Conservation (phyloP, 2,329 filamentous ascomycete genomes). For the Pseudomassariella vexata region DNA sequence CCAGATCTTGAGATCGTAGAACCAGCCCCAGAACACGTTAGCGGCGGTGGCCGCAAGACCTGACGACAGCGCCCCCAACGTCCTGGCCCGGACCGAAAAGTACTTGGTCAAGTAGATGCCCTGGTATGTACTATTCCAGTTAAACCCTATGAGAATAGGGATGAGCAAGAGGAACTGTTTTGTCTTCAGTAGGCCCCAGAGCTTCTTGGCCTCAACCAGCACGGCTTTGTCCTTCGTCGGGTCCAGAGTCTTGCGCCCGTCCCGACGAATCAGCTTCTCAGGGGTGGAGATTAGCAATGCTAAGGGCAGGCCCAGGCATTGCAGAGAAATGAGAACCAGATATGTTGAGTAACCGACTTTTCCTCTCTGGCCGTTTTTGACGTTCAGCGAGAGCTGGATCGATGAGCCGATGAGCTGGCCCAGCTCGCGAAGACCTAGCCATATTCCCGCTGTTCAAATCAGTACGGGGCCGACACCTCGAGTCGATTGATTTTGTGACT, state of each 20-base stretch:
- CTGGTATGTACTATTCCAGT: conserved; percentile 45
- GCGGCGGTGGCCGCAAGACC: conserved; percentile 37
- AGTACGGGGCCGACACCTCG: too few relatives aligned
- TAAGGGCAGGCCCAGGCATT: conserved; percentile 38
- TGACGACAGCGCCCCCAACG: conserved; percentile 37
- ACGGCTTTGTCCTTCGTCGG: conserved; percentile 30
- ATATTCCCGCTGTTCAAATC: conserved; percentile 36
- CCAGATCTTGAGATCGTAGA: conserved; percentile 37
- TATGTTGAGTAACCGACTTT: conserved; percentile 17
- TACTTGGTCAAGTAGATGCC: conserved; percentile 47
- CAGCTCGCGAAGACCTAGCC: conserved; percentile 46
- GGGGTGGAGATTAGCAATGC: conserved; percentile 38
- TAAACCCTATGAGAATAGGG: conserved; percentile 42
- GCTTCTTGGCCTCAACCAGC: conserved; percentile 29
- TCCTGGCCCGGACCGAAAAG: conserved; percentile 43
- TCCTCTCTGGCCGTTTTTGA: conserved; percentile 32
- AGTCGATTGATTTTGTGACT: background rate
- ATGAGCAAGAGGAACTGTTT: conserved; percentile 42
- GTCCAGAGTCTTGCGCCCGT: conserved; percentile 25
- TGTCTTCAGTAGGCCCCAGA: conserved; percentile 31
- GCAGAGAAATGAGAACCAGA: conserved; percentile 34
- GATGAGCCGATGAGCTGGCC: conserved; percentile 45
- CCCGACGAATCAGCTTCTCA: conserved; percentile 34
- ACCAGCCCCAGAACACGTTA: conserved; percentile 44
- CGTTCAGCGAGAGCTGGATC: conserved; percentile 11